Evolutionary conservation across 2,329 filamentous ascomycete species (phyloP), one percentile per base, ranked within the genome.

Genomic region (Penicillium digitatum): DNA sequence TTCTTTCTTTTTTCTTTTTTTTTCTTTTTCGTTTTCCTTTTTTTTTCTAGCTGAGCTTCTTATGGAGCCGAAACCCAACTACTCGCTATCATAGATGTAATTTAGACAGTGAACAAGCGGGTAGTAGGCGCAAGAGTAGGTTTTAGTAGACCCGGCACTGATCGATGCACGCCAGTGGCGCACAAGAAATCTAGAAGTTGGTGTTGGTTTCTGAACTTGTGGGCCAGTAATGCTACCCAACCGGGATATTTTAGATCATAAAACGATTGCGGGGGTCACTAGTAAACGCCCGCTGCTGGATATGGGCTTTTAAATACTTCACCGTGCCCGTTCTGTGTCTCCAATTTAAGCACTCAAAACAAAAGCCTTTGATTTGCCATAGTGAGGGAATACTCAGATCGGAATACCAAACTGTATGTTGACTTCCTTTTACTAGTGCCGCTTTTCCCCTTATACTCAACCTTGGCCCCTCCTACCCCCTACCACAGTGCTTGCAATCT

Each of bases 211-310:
- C 24, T 42, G 24, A 49, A 42, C 44, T 27, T 44, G 60, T 58
- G 52, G 58, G 37, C 48, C 54, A 54, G 45, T 49, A 22, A 54
- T 18, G 31, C 51, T 61, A 60, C 55, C 57, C 60, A 62, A 60
- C 52, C 43, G 43, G 50, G 54, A 45, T 29, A 45, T 50, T 50
- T 52, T 18, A 42, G 43, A 55, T 52, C 48, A 60, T 57, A 48
- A 27, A 59, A 55, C 53, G 51, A 56, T 62, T 63, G 59, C 59
- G 59, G 62, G 57, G 62, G 58, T 35, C 45, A 44, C 42, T 35
- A 43, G 52, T 32, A 44, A 35, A 50, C 32, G 32, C 48, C 24
- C 48, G 35, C 35, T 26, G 50, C 20, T 48, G 35, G 32, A 26
- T 48, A 39, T 37, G 52, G 9, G 27, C 39, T 51, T 51, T 59